Conservation (phyloP, 2,329 filamentous ascomycete species). For the Aureobasidium sp. region DNA sequence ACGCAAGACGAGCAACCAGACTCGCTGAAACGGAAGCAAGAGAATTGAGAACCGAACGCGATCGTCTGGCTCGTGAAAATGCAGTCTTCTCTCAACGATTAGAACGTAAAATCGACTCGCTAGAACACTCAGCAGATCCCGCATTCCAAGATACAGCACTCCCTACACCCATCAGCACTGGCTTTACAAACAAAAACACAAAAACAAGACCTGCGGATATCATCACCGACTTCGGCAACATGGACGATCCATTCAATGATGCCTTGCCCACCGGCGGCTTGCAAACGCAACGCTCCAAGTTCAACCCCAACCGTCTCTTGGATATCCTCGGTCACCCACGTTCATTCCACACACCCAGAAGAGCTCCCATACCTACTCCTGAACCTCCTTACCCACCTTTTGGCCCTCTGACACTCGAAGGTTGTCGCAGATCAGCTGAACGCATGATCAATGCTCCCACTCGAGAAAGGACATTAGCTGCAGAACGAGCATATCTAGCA, state of each 20-base stretch:
- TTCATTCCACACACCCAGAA: not conserved
- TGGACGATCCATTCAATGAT: not conserved
- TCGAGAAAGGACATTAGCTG: not conserved
- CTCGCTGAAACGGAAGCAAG: not conserved
- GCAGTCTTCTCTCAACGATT: not conserved
- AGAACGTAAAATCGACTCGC: not conserved
- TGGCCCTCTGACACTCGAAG: not conserved
- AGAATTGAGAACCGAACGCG: not conserved
- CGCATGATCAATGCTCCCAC: not conserved
- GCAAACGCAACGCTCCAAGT: not conserved
- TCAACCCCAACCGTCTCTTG: not conserved
- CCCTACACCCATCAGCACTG: not conserved
- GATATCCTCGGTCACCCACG: not conserved
- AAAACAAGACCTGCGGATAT: not conserved
- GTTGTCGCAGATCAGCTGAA: not conserved
- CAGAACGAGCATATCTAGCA: not conserved
- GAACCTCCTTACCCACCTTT: not conserved
- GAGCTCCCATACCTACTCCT: not conserved
- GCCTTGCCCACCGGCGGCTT: not conserved
- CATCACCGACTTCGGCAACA: not conserved
- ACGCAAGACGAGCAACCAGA: not conserved
- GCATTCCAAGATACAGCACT: not conserved
- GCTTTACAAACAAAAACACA: not conserved
- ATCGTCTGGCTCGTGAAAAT: conserved; percentile 2
- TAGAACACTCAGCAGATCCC: not conserved